phyloP scores from a whole-genome alignment of 2,329 filamentous ascomycete genomes.

The Verticillium tricorpus region DNA sequence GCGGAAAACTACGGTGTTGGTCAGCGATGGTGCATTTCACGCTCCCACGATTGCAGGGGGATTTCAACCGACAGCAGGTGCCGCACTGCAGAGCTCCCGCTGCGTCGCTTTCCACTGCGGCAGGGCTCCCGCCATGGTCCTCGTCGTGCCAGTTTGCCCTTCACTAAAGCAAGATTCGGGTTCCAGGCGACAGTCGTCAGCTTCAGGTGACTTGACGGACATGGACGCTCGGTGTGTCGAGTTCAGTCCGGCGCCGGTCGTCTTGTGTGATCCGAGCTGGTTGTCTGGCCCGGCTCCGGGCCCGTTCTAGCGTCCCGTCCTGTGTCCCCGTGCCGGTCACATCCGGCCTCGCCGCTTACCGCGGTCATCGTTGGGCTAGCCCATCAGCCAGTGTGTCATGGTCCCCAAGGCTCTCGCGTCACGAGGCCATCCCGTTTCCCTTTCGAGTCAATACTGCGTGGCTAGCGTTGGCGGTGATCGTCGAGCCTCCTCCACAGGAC shows the following conservation, averaged over 20 bases:
- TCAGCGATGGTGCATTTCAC: too few species aligned
- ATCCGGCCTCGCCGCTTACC: background rate
- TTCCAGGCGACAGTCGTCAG: background rate
- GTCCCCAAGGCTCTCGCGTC: background rate
- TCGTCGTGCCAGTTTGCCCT: too few species aligned
- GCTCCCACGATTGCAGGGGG: background rate
- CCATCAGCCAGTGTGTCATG: background rate
- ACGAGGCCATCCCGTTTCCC: background rate
- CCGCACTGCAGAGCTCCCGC: too few species aligned
- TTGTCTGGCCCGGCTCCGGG: background rate
- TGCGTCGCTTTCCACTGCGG: background rate
- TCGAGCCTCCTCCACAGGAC: background rate
- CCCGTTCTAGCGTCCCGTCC: background rate
- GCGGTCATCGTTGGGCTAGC: background rate
- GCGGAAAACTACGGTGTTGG: too few species aligned
- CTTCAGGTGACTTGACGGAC: background rate
- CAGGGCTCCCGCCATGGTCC: background rate
- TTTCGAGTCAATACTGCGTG: background rate
- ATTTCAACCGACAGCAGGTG: background rate
- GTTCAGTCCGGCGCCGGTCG: background rate
- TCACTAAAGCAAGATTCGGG: too few species aligned
- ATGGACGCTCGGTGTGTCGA: background rate
- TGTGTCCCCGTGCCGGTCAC: background rate
- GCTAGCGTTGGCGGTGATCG: background rate
- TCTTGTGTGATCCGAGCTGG: background rate